phyloP scores from a whole-genome alignment of 2,329 filamentous ascomycete genomes.

The Bipolaris victoriae region DNA sequence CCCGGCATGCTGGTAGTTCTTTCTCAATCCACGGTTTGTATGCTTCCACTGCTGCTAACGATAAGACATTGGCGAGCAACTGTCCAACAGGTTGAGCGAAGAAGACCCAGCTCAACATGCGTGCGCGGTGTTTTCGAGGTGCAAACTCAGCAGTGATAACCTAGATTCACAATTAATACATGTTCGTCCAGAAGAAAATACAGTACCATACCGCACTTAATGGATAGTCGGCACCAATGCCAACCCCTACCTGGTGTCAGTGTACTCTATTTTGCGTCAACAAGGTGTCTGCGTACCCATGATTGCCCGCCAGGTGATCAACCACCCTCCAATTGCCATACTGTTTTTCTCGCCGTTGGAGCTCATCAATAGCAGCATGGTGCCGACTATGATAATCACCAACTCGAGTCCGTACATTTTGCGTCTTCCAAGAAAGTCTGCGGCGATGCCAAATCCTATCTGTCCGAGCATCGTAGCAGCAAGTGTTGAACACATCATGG shows the following conservation, averaged over 20 bases:
- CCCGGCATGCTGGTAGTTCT: slow-evolving; percentile 17
- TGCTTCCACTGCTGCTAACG: slow-evolving; percentile 35
- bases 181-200: background rate
- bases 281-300: slow-evolving; percentile 39
- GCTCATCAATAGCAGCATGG: slow-evolving; percentile 49
- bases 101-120: slow-evolving; percentile 53
- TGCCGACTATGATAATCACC: slow-evolving; percentile 50
- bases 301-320: slow-evolving; percentile 49
- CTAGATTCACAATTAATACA: slow-evolving; percentile 8
- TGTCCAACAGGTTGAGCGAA: slow-evolving; percentile 53
- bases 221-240: slow-evolving; percentile 49
- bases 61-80: slow-evolving; percentile 39
- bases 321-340: slow-evolving; percentile 49
- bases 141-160: slow-evolving; percentile 51
- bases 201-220: slow-evolving; percentile 38
- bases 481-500: slow-evolving; percentile 49
- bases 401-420: slow-evolving; percentile 52
- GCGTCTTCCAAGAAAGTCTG: slow-evolving; percentile 47
- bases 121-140: slow-evolving; percentile 44
- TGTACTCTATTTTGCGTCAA: background rate
- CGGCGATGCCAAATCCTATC: slow-evolving; percentile 48
- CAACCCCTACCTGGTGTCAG: slow-evolving; percentile 30
- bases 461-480: slow-evolving; percentile 50
- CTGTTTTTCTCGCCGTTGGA: slow-evolving; percentile 44
- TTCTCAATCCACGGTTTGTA: slow-evolving; percentile 36